These are phyloP conservation scores for Pseudozyma thailandica DNA, from an alignment of 1,284 basidiomycete species.

Conservation along the genomic window DNA sequence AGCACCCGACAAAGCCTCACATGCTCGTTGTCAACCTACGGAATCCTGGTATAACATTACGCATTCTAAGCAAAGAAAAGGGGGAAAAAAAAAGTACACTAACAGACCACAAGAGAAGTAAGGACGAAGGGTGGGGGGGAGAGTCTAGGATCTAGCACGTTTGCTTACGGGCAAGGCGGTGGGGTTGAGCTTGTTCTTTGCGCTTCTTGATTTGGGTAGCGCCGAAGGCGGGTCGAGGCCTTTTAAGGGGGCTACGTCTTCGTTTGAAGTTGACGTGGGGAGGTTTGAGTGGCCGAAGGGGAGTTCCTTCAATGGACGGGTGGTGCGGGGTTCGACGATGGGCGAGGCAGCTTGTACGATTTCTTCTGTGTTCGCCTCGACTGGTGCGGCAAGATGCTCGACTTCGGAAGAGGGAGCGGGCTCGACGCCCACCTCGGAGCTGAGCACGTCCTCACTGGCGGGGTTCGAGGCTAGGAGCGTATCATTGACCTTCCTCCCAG, in stretches of 20 bases:
- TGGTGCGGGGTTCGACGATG: neutral
- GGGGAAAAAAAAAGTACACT: slow-evolving; percentile 6
- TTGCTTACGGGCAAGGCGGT: slow-evolving; percentile 34
- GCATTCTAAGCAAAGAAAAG: too few relatives aligned
- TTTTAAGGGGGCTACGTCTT: slow-evolving; percentile 16
- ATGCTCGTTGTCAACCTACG: neutral
- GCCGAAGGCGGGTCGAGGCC: neutral
- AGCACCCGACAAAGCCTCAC: too few relatives aligned
- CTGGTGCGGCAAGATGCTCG: neutral
- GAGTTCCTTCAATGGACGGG: slow-evolving; percentile 26
- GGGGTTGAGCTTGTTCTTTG: slow-evolving; percentile 39
- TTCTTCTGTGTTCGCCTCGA: slow-evolving; percentile 2
- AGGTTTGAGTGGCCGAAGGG: slow-evolving; percentile 36
- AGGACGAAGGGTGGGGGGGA: neutral
- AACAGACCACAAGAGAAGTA: neutral
- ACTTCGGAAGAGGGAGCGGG: slow-evolving; percentile 6
- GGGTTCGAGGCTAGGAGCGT: slow-evolving; percentile 6
- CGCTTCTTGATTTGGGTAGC: slow-evolving; percentile 17
- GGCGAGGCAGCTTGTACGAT: neutral
- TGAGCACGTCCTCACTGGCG: slow-evolving; percentile 7
- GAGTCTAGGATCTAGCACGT: slow-evolving; percentile 29
- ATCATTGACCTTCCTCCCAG: slow-evolving; percentile 25
- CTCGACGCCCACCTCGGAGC: slow-evolving; percentile 12
- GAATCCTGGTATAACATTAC: slow-evolving; percentile 10
- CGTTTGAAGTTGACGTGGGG: slow-evolving; percentile 14